These are phyloP conservation scores for Pseudocercospora musae DNA, from an alignment of 2,329 filamentous ascomycete species.

Conservation along the genomic window DNA sequence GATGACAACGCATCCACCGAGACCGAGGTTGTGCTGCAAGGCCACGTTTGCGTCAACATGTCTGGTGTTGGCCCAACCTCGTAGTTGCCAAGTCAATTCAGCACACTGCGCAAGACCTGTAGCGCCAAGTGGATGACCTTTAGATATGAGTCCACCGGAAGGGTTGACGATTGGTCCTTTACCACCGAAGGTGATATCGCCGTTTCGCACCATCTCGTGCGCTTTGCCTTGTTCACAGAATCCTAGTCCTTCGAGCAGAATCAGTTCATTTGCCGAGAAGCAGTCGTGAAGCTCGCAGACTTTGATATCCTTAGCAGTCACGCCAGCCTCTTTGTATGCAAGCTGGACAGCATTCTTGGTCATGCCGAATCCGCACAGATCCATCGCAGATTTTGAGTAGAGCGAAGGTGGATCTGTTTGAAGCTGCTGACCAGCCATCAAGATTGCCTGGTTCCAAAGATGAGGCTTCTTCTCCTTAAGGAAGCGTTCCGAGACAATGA, in stretches of 20 bases:
- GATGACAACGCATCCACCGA: conserved; percentile 86
- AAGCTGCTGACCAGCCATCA: conserved; percentile 82
- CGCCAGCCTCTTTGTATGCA: conserved; percentile 72
- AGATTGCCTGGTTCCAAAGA: conserved; percentile 75
- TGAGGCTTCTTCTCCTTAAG: conserved; percentile 79
- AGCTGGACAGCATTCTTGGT: conserved; percentile 63
- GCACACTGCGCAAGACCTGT: conserved; percentile 92
- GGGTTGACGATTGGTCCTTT: conserved; percentile 80
- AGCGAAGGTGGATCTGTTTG: conserved; percentile 79
- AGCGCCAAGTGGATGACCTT: conserved; percentile 90
- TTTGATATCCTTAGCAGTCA: conserved; percentile 64
- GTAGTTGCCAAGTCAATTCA: conserved; percentile 93
- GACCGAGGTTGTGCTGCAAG: conserved; percentile 87
- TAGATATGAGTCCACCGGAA: conserved; percentile 58
- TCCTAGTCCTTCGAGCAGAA: conserved; percentile 81
- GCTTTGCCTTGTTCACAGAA: conserved; percentile 75
- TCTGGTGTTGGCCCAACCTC: conserved; percentile 90
- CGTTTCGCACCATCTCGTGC: conserved; percentile 80
- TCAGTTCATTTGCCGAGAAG: conserved; percentile 93
- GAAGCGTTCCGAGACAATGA: conserved; percentile 86
- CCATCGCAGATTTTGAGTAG: conserved; percentile 77
- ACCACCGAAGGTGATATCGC: conserved; percentile 89
- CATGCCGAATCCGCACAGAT: conserved; percentile 89
- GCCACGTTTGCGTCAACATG: conserved; percentile 64
- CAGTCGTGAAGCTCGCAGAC: conserved; percentile 96